Percentiles rank a stretch among this genome's conserved stretches.
phyloP scores from a whole-genome alignment of 306 rosid species.

The Glycine latifolia region DNA sequence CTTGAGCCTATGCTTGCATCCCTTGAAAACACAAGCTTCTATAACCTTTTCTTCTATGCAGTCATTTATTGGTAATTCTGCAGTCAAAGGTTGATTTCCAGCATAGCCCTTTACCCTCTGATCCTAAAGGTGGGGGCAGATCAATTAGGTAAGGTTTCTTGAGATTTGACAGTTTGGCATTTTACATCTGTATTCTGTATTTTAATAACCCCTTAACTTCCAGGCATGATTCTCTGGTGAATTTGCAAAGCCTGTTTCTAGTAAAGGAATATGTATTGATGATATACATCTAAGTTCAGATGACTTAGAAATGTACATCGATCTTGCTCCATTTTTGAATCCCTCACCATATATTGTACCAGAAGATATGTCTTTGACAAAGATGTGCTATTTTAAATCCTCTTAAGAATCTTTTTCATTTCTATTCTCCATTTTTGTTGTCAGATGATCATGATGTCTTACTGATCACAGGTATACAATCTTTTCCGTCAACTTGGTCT shows the following conservation, averaged over 20 bases:
- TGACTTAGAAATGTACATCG: slow-evolving; percentile 96
- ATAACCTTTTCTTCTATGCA: slow-evolving; percentile 56
- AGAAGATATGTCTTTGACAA: slow-evolving; percentile 95
- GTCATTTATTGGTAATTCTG: slow-evolving; percentile 90
- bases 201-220: slow-evolving; percentile 49
- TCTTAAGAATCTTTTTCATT: slow-evolving; percentile 16
- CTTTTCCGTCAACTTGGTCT: slow-evolving; percentile 97
- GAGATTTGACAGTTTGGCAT: slow-evolving; percentile 20
- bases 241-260: slow-evolving; percentile 94
- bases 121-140: slow-evolving; percentile 65
- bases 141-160: slow-evolving; percentile 62
- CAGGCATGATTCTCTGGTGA: slow-evolving; percentile 80
- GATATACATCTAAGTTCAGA: slow-evolving; percentile 86
- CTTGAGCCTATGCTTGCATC: slow-evolving; percentile 1
- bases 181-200: slow-evolving; percentile 47
- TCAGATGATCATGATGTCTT: slow-evolving; percentile 47
- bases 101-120: slow-evolving; percentile 85
- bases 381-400: slow-evolving; percentile 59
- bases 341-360: slow-evolving; percentile 95
- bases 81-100: slow-evolving; percentile 94
- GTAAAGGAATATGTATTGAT: slow-evolving; percentile 81
- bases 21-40: slow-evolving; percentile 31
- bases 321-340: slow-evolving; percentile 88
- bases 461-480: slow-evolving; percentile 81
- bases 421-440: slow-evolving; percentile 36